Base-by-base conservation (phyloP, 1,284 basidiomycete genomes). In the Tilletia walkeri region DNA sequence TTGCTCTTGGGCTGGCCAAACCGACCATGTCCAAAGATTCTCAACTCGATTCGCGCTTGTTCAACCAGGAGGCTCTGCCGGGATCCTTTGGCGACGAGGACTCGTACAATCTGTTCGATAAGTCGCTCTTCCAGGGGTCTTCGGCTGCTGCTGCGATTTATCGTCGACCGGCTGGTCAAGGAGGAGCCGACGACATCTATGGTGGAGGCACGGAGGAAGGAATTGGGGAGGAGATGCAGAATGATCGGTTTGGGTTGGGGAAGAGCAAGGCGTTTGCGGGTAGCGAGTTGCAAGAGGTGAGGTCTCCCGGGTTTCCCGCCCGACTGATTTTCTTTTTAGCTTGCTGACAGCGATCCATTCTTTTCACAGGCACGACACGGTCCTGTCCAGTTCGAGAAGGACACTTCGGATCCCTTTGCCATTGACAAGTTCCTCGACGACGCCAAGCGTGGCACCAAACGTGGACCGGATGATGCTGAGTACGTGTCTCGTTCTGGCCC, bases 301-400 rank as follows among this genome's bases (percentile, higher is more conserved):
- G 24, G 1, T 30, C 24, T 30, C 24, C 24, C 24, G 1, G 24
- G 24, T 87, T 66, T 45, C 14, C 10, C 34, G 48, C 34, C 56
- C 41, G 30, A 41, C 18, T n/a, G 48, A 39, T 61, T 38, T 18
- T 38, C 66, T 68, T 34, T 59, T 36, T 12, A 6, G 4, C 14
- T 12, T 38, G 16, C 14, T 20, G 24, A 48, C 47, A 48, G 47
- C 24, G 24, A 30, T 30, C 24, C 24, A 30, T 30, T 30, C 24
- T 30, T 30, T 30, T 1, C 24, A 30, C 24, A 30, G 24, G 30
- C 59, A 9, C 30, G 67, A 72, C 91, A 93, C 76, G 93, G 96
- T 0, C 96, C 96, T n/a, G 96, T 99, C 41, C 94, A 97, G 83
- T 99, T 99, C 81, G 96, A 99, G 86, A 97, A 97, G 86, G 96